phyloP scores from a whole-genome alignment of 2,329 filamentous ascomycete species.

The Celoporthe dispersa region DNA sequence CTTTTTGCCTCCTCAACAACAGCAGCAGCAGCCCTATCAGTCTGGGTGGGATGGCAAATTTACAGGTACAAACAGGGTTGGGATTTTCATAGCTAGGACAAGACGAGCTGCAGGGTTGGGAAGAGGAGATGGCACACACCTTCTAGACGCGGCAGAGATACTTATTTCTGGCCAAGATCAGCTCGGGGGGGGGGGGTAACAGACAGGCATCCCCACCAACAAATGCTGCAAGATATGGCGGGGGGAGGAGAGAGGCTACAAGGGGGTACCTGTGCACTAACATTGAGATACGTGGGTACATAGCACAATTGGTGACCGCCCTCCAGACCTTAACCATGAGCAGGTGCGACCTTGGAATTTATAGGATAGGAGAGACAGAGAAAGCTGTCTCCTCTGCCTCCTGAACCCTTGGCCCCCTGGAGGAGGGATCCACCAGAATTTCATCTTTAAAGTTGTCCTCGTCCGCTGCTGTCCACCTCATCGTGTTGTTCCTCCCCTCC shows the following conservation, averaged over 20 bases:
- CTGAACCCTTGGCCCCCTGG: constrained; percentile 27
- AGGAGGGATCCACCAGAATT: constrained; percentile 25
- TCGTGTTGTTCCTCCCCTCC: constrained; percentile 14
- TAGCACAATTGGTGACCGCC: constrained; percentile 16
- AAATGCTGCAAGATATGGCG: neutral
- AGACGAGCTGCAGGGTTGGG: neutral
- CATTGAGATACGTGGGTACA: constrained; percentile 6
- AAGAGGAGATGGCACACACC: neutral
- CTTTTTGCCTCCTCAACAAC: constrained; percentile 12
- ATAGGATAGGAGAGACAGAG: constrained; percentile 16
- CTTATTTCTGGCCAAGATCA: constrained; percentile 14
- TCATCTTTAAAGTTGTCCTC: constrained; percentile 31
- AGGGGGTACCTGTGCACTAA: too few relatives aligned
- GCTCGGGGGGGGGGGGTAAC: neutral
- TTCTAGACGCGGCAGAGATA: constrained; percentile 6
- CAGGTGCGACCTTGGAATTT: constrained; percentile 18
- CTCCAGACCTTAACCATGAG: constrained; percentile 6
- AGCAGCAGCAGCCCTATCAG: neutral
- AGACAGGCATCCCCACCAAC: constrained; percentile 23
- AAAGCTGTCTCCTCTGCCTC: constrained; percentile 19
- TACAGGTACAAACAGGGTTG: neutral
- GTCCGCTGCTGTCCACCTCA: constrained; percentile 19
- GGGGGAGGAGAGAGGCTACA: neutral
- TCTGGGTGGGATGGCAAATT: neutral
- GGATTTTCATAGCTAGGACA: neutral